Evolutionary conservation across 305 asterid species (phyloP).

Genomic region (Withania somnifera): DNA sequence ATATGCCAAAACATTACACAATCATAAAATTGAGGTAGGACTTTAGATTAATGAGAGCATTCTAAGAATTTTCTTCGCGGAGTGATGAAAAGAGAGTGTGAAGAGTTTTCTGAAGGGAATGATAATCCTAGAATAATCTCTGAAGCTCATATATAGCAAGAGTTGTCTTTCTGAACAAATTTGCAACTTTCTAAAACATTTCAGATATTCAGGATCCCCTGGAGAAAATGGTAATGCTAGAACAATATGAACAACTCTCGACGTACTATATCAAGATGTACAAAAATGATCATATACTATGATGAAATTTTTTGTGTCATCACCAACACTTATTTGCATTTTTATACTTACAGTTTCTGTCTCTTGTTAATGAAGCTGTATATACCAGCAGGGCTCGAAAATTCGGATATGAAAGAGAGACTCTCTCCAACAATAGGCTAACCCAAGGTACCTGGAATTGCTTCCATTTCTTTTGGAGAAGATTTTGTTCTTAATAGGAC

Average conservation of each 20-base stretch:
- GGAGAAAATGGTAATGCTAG: background rate
- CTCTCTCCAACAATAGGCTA: slow-evolving; percentile 81
- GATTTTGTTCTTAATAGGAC: slow-evolving; percentile 28
- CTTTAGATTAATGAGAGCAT: background rate
- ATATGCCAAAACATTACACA: background rate
- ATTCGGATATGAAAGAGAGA: slow-evolving; percentile 50
- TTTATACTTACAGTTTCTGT: slow-evolving; percentile 40
- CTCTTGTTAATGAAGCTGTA: slow-evolving; percentile 65
- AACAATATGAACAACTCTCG: background rate
- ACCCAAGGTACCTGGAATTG: slow-evolving; percentile 62
- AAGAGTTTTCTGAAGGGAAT: background rate
- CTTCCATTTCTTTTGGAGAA: slow-evolving; percentile 47
- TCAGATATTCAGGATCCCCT: background rate
- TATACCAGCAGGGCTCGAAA: slow-evolving; percentile 56
- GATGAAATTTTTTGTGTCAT: background rate
- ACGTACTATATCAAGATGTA: background rate
- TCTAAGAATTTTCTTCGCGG: background rate
- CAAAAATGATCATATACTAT: background rate
- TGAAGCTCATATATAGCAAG: background rate
- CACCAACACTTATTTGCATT: background rate
- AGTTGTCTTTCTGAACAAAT: background rate
- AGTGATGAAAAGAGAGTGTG: background rate
- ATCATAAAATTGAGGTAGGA: background rate
- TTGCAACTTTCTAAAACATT: background rate
- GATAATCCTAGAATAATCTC: background rate